Percentiles rank a stretch among this genome's conserved stretches.
phyloP scores from a whole-genome alignment of 1,139 yeast genomes.

The Tardiomyces digboiensis region DNA sequence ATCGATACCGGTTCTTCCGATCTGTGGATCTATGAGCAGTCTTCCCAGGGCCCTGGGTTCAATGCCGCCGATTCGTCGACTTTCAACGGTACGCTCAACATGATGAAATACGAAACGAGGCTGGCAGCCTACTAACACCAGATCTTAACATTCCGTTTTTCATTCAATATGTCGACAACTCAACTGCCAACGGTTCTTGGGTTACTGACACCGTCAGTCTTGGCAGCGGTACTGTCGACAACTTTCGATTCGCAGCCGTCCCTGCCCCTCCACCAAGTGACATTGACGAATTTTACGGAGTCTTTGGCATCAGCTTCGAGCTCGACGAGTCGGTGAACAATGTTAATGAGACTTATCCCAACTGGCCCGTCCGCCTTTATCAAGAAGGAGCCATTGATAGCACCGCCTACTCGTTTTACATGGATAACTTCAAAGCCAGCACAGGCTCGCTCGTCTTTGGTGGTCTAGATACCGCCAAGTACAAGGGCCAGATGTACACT shows the following conservation, averaged over 20 bases:
- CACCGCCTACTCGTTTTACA: slow-evolving; percentile 41
- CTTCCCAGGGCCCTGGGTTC: too few species aligned
- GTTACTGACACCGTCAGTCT: slow-evolving; percentile 10
- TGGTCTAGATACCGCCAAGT: slow-evolving; percentile 44
- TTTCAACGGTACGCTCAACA: too few species aligned
- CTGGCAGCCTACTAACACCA: not conserved
- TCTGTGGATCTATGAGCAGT: slow-evolving; percentile 28
- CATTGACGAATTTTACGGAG: slow-evolving; percentile 41
- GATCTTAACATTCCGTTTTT: not conserved
- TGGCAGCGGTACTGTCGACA: slow-evolving; percentile 9
- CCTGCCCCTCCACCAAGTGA: not conserved
- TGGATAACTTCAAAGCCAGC: slow-evolving; percentile 31
- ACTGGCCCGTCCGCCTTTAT: slow-evolving; percentile 37
- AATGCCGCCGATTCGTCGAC: too few species aligned
- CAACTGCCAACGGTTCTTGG: not conserved
- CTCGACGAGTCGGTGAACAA: slow-evolving; percentile 4
- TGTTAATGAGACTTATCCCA: slow-evolving; percentile 13
- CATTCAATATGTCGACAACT: not conserved
- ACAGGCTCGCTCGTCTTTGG: slow-evolving; percentile 44
- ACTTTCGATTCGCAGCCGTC: slow-evolving; percentile 6
- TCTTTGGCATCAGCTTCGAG: slow-evolving; percentile 46
- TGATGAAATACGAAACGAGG: too few species aligned
- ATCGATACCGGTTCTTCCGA: slow-evolving; percentile 38
- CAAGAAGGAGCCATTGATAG: slow-evolving; percentile 36
- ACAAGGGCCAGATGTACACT: slow-evolving; percentile 32